Base-by-base conservation (phyloP, 352 stramenopile species). In the Globisporangium viniferum region DNA sequence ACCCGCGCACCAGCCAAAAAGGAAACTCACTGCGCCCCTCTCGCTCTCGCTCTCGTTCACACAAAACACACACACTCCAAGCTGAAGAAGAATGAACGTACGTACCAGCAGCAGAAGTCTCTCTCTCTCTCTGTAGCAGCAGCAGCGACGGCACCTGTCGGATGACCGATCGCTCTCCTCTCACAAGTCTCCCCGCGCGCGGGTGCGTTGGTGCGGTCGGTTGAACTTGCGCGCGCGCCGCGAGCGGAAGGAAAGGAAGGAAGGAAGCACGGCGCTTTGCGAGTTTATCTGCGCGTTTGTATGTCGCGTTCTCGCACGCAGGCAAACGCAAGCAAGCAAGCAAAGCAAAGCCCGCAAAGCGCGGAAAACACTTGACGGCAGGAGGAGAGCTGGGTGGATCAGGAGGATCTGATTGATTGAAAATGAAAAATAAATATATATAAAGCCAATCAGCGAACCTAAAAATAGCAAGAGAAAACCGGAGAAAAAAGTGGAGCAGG, bases 261-360 rank as follows among this genome's bases (percentile, higher is more conserved):
- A 59, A 33, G 54, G 31, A 39, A 22, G 31, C 29, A 48, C 56
- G 56, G 56, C 56, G 56, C 56, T 62, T 27, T 62, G 56, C 56
- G 36, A 39, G n/a, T 39, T 62, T 62, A 48, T 62, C 31, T 62
- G 56, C 56, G 56, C 56, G 56, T 62, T 62, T 62, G 56, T 62
- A 62, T 62, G 56, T 62, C 31, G 56, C 56, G 55, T 60, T 60
- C 55, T 60, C 55, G 55, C 55, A 46, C 35, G 15, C 15, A 35
- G 20, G 29, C 20, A 59, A 59, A 41, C 33, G 5, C 6, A 31
- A 59, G 44, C 18, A 48, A 48, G 41, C 15, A 59, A 59, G 18
- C 53, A 59, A 59, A 59, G 15, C 24, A 27, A 59, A 39, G 22
- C 24, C 24, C 10, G 18, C 5, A 20, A 51, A 49, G 41, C 41